These are phyloP conservation scores for Proliferodiscus dingleyae DNA, from an alignment of 2,329 filamentous ascomycete species.

Conservation along the genomic window DNA sequence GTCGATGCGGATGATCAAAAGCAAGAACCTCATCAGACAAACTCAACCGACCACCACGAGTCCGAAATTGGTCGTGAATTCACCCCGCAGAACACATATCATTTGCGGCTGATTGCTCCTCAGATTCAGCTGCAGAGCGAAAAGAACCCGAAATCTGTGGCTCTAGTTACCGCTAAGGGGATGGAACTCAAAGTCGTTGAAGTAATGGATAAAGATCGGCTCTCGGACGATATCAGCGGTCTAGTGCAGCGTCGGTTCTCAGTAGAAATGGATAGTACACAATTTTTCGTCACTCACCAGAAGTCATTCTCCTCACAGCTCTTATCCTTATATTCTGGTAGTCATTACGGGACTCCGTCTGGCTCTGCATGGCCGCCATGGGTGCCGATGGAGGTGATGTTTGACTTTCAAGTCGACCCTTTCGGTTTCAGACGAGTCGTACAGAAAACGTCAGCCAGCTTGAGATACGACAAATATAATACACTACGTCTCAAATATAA, in stretches of 20 bases:
- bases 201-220: slow-evolving; percentile 92
- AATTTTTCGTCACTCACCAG: slow-evolving; percentile 95
- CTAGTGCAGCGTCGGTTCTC: slow-evolving; percentile 92
- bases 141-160: slow-evolving; percentile 95
- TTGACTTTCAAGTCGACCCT: slow-evolving; percentile 87
- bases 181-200: slow-evolving; percentile 98
- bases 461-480: slow-evolving; percentile 98
- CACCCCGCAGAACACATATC: slow-evolving; percentile 86
- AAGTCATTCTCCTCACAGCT: slow-evolving; percentile 83
- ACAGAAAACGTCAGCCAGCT: slow-evolving; percentile 88
- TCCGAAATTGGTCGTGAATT: slow-evolving; percentile 84
- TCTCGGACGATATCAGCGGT: slow-evolving; percentile 89
- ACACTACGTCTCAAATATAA: slow-evolving; percentile 95
- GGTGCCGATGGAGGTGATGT: slow-evolving; percentile 98
- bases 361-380: slow-evolving; percentile 94
- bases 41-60: slow-evolving; percentile 56
- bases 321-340: slow-evolving; percentile 89
- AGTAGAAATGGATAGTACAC: slow-evolving; percentile 93
- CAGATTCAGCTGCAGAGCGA: slow-evolving; percentile 98
- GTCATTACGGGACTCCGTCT: slow-evolving; percentile 79
- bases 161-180: slow-evolving; percentile 91
- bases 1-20: slow-evolving; percentile 61
- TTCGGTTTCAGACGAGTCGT: slow-evolving; percentile 98
- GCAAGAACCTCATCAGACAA: slow-evolving; percentile 31
- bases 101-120: slow-evolving; percentile 89